phyloP scores from a whole-genome alignment of 768 basidiomycete species.

The Boletus rubroflammeus region DNA sequence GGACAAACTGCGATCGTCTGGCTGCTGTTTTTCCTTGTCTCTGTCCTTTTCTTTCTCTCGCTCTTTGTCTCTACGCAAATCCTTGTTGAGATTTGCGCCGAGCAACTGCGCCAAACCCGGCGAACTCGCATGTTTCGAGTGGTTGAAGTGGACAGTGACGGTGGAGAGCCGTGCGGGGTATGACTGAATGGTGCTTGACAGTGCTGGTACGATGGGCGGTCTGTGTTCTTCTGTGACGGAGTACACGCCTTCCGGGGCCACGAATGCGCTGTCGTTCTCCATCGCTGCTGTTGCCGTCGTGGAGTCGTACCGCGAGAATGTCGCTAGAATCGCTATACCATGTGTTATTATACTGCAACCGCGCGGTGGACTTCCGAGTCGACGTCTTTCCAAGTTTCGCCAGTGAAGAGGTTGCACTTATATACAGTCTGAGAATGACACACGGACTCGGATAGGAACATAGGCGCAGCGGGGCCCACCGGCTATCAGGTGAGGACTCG shows the following conservation, averaged over 20 bases:
- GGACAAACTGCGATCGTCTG: slow-evolving; percentile 70
- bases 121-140: slow-evolving; percentile 46
- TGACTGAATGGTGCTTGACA: slow-evolving; percentile 31
- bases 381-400: neutral
- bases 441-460: neutral
- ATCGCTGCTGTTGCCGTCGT: slow-evolving; percentile 34
- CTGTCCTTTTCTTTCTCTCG: slow-evolving; percentile 36
- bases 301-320: slow-evolving; percentile 16
- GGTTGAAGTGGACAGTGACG: slow-evolving; percentile 59
- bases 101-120: slow-evolving; percentile 70
- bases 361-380: neutral
- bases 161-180: slow-evolving; percentile 65
- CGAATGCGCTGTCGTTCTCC: slow-evolving; percentile 83
- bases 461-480: neutral
- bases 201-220: slow-evolving; percentile 46
- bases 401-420: neutral
- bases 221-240: slow-evolving; percentile 85
- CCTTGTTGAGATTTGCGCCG: slow-evolving; percentile 54
- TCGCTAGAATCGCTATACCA: neutral
- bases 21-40: slow-evolving; percentile 36
- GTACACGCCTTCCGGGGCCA: slow-evolving; percentile 89
- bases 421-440: neutral
- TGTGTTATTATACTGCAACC: neutral
- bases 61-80: slow-evolving; percentile 46
- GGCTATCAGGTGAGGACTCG: slow-evolving; percentile 16